Conservation (phyloP, 495 filamentous ascomycete species). For the Venustampulla echinocandica region DNA sequence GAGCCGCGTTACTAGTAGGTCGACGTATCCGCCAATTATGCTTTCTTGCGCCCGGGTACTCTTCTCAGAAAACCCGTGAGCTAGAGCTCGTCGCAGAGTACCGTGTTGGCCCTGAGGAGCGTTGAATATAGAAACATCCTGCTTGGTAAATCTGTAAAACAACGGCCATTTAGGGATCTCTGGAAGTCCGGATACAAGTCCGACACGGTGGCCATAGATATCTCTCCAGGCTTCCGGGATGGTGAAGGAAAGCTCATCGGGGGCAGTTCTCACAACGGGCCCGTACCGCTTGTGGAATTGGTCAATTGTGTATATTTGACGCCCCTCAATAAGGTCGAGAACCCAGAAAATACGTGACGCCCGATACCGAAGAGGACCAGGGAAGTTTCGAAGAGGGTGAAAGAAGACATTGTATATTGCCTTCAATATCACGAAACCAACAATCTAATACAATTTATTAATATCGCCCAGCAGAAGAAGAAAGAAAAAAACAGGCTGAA, state of each 20-base stretch:
- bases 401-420: constrained; percentile 22
- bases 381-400: constrained; percentile 36
- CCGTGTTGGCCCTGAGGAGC: not conserved
- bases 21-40: constrained; percentile 37
- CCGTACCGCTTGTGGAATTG: constrained; percentile 41
- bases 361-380: constrained; percentile 36
- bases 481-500: too few species aligned
- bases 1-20: constrained; percentile 23
- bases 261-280: constrained; percentile 43
- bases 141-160: too few species aligned
- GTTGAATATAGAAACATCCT: too few species aligned
- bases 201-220: constrained; percentile 33
- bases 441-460: too few species aligned
- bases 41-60: constrained; percentile 37
- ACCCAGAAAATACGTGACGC: not conserved
- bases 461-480: too few species aligned
- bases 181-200: constrained; percentile 29
- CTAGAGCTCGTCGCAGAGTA: constrained; percentile 32
- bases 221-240: constrained; percentile 45
- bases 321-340: not conserved
- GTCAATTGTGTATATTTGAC: not conserved
- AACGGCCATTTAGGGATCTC: not conserved
- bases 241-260: constrained; percentile 43
- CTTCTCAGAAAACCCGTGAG: constrained; percentile 46
- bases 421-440: not conserved